A percentile compares a stretch with the other conserved stretches of the same genome.
These are phyloP conservation scores for Acrodontium crateriforme DNA, from an alignment of 2,329 filamentous ascomycete species.

Conservation along the genomic window DNA sequence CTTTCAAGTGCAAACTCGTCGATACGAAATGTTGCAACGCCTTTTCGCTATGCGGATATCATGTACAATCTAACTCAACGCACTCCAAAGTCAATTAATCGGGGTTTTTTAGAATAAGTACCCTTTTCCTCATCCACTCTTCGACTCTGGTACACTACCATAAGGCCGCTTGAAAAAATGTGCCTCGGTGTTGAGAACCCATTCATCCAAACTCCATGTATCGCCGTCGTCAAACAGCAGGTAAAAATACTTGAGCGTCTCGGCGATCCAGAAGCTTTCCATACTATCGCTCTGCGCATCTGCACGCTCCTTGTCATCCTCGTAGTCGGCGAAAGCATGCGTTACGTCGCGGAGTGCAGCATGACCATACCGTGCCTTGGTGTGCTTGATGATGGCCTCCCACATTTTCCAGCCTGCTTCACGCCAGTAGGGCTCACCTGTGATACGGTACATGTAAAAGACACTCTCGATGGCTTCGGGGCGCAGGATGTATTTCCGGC, in stretches of 20 bases:
- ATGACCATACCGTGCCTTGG: constrained; percentile 52
- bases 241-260: constrained; percentile 89
- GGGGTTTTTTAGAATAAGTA: too few relatives aligned
- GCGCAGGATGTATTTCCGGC: constrained; percentile 28
- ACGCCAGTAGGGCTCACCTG: constrained; percentile 59
- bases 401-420: constrained; percentile 86
- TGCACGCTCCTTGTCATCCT: too few relatives aligned
- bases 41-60: too few relatives aligned
- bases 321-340: background rate
- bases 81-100: too few relatives aligned
- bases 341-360: constrained; percentile 56
- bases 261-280: constrained; percentile 73
- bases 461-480: constrained; percentile 81
- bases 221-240: constrained; percentile 59
- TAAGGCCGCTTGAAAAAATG: constrained; percentile 33
- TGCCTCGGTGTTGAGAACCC: constrained; percentile 46
- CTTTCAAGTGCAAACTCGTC: too few relatives aligned
- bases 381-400: constrained; percentile 51
- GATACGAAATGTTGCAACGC: too few relatives aligned
- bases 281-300: constrained; percentile 45
- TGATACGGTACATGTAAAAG: constrained; percentile 84
- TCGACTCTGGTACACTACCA: too few relatives aligned
- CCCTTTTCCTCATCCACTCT: too few relatives aligned
- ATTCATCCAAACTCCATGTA: constrained; percentile 54
- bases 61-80: too few relatives aligned